Base-by-base conservation (phyloP, 805 yeast species). In the Metschnikowia sp. region DNA sequence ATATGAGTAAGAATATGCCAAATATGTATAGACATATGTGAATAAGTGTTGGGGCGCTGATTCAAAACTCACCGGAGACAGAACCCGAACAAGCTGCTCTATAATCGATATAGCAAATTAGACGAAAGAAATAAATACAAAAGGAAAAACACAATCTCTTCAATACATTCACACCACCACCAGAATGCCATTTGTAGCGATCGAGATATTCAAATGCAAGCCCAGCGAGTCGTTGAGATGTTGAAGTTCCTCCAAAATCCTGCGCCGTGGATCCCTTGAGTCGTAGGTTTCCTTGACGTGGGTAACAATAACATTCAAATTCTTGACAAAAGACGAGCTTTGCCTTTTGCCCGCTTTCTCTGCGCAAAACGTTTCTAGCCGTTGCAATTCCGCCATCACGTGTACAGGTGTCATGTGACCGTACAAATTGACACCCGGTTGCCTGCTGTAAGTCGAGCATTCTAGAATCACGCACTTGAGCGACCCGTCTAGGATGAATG, bases 371-470 rank as follows among this genome's bases (percentile, higher is more conserved):
- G 36, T 10, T 29, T 56, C 52, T 7, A 72, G 57, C 28, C 48
- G 51, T 12, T 42, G 40, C 26, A 91, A 66, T 58, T 88, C 96
- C 6, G 66, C 59, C 10, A 86, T 73, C 29, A 90, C 63, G 54
- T 77, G 76, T 2, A 63, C 56, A 4, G 97, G 96, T 10, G 86
- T 83, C 65, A 90, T 60, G 65, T 90, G 97, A 2, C 97, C 97
- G 61, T 81, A 90, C 26, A 88, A 58, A 7, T 74, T 72, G 9
- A 69, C 64, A n/a, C 39, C 49, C 1, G 71, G 68, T 0, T 77
- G 73, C 10, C 69, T 65, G 42, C 59, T 62, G 13, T 52, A 42
- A 6, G 80, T 77, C 1, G 96, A 87, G 60, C 97, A 90, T 63
- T 90, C 97, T 22, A 91, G 77, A 12, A 89, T 63, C 1, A 90